Conservation (phyloP, 169 alveolate species). For the Eimeria nieschulzi region DNA sequence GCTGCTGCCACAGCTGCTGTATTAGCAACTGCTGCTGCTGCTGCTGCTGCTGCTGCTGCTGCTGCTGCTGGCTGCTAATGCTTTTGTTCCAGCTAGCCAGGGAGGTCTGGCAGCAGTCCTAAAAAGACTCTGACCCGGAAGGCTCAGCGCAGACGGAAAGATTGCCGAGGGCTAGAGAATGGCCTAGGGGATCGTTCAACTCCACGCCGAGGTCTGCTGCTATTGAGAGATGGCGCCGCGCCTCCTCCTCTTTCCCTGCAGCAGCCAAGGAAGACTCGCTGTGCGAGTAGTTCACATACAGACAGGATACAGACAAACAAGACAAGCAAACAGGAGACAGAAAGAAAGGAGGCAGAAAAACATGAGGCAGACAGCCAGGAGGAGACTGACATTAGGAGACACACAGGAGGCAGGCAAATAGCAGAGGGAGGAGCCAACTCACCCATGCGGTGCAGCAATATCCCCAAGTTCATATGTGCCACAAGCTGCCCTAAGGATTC, state of each 20-base stretch:
- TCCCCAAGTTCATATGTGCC: constrained; percentile 7
- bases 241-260: constrained; percentile 10
- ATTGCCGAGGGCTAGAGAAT: constrained; percentile 13
- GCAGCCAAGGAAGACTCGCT: background rate
- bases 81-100: background rate
- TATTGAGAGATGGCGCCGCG: background rate
- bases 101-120: background rate
- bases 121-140: background rate
- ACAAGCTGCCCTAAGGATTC: background rate
- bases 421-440: background rate
- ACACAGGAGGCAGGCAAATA: background rate
- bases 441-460: constrained; percentile 18
- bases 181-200: constrained; percentile 5
- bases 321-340: background rate
- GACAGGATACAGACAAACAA: background rate
- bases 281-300: background rate
- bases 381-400: background rate
- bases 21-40: background rate
- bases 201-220: constrained; percentile 31
- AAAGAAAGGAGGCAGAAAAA: too few species aligned
- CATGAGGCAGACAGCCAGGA: too few species aligned
- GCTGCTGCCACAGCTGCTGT: background rate
- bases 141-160: background rate
- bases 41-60: constrained; percentile 17
- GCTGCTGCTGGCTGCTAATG: background rate